These are phyloP conservation scores for Tephrocybe rancida DNA, from an alignment of 768 basidiomycete genomes.

Conservation along the genomic window DNA sequence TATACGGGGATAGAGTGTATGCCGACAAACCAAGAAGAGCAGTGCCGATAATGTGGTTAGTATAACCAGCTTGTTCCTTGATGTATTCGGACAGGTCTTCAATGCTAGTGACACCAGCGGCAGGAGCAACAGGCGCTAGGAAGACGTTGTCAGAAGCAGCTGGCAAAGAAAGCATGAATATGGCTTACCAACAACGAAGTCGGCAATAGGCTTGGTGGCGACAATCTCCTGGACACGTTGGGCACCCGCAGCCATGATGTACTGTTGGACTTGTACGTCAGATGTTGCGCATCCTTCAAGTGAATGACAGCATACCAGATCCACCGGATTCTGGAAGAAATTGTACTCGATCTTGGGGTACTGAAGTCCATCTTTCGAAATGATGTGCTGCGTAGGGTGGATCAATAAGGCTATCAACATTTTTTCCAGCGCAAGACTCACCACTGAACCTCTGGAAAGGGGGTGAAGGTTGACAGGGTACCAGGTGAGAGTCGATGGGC, in stretches of 20 bases:
- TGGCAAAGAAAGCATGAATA: not conserved
- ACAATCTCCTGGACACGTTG: not conserved
- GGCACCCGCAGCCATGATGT: not conserved
- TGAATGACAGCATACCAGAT: not conserved
- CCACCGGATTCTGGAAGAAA: not conserved
- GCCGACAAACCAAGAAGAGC: not conserved
- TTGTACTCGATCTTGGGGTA: conserved; percentile 1
- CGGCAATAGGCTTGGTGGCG: not conserved
- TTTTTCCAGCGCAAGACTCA: not conserved
- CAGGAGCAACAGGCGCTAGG: not conserved
- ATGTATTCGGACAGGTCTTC: not conserved
- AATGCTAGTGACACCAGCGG: not conserved
- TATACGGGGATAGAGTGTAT: not conserved
- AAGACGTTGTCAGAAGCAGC: not conserved
- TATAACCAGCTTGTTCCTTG: not conserved
- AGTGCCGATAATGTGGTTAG: not conserved
- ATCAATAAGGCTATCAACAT: not conserved
- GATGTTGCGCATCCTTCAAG: not conserved
- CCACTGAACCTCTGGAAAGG: not conserved
- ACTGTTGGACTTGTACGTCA: not conserved
- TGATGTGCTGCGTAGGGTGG: not conserved
- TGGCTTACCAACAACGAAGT: not conserved
- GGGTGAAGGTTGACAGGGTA: conserved; percentile 2
- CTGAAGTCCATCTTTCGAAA: not conserved
- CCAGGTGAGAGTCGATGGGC: not conserved